Evolutionary conservation across 2,329 filamentous ascomycete genomes (phyloP).

Genomic region (Aquanectria penicillioides): DNA sequence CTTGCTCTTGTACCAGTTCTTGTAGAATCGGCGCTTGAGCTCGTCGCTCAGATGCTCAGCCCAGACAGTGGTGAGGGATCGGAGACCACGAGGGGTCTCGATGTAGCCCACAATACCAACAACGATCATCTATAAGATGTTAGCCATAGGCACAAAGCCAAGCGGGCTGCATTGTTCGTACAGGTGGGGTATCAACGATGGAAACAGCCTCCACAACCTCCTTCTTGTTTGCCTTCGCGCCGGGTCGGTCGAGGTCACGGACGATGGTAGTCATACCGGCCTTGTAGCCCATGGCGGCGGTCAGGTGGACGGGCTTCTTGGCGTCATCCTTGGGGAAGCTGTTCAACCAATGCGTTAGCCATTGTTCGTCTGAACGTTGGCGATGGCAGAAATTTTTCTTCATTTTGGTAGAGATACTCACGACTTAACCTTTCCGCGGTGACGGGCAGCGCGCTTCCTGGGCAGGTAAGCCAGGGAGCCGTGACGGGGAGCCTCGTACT

Average conservation of each 20-base stretch:
- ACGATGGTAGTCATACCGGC: conserved; percentile 99
- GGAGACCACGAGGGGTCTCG: conserved; percentile 98
- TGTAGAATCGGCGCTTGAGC: conserved; percentile 99
- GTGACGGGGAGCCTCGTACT: conserved; percentile 89
- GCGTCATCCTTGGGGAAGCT: conserved; percentile 99
- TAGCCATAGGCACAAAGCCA: conserved; percentile 78
- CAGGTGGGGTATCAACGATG: conserved; percentile 92
- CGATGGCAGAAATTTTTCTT: conserved; percentile 15
- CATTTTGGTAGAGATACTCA: conserved; percentile 60
- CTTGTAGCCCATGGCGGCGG: conserved; percentile 99
- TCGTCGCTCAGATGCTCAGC: conserved; percentile 99
- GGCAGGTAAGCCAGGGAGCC: conserved; percentile 90
- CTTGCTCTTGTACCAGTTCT: conserved; percentile 99
- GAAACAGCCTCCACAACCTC: conserved; percentile 90
- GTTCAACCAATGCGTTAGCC: conserved; percentile 45
- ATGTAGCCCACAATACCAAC: conserved; percentile 99
- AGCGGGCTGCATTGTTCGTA: conserved; percentile 88
- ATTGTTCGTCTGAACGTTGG: conserved; percentile 18
- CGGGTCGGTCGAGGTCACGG: conserved; percentile 97
- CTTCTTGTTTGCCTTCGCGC: conserved; percentile 99
- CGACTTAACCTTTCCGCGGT: conserved; percentile 99
- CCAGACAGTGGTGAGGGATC: conserved; percentile 99
- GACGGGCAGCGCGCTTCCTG: conserved; percentile 91
- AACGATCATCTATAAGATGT: conserved; percentile 93
- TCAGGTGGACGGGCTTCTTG: conserved; percentile 99